Conservation (phyloP, 371 early-diverging fungal species). For the Coemansia sp. region DNA sequence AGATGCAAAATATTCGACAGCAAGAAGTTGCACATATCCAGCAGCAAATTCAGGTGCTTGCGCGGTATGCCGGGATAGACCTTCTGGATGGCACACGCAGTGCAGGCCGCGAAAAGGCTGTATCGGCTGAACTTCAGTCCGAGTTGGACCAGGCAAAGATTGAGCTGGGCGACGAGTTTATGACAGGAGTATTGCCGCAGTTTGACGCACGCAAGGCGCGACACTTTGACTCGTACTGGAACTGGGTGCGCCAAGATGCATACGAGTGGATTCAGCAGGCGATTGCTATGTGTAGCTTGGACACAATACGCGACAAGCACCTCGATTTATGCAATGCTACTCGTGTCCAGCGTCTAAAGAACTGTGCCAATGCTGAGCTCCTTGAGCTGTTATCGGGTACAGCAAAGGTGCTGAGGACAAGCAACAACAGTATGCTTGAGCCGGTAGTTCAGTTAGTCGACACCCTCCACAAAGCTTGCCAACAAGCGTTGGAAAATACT, state of each 20-base stretch:
- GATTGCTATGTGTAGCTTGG: not conserved
- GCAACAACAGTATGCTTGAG: not conserved
- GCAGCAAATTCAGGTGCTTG: conserved; percentile 81
- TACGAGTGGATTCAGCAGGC: conserved; percentile 29
- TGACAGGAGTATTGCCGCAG: conserved; percentile 80
- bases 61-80: conserved; percentile 81
- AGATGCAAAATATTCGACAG: conserved; percentile 76
- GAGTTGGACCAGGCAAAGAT: conserved; percentile 77
- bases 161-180: conserved; percentile 87
- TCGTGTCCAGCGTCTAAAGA: conserved; percentile 29
- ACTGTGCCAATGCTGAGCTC: conserved; percentile 36
- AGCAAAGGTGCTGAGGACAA: conserved; percentile 41
- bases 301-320: not conserved
- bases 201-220: conserved; percentile 85
- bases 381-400: conserved; percentile 54
- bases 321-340: not conserved
- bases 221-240: conserved; percentile 92
- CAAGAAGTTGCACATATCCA: conserved; percentile 74
- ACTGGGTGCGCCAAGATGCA: conserved; percentile 94
- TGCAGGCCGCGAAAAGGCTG: conserved; percentile 36
- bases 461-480: conserved; percentile 3
- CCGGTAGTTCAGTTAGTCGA: conserved; percentile 9
- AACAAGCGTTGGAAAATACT: not conserved
- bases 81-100: conserved; percentile 69
- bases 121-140: conserved; percentile 59